phyloP scores from a whole-genome alignment of 2,329 filamentous ascomycete species.

The Fusarium equiseti region DNA sequence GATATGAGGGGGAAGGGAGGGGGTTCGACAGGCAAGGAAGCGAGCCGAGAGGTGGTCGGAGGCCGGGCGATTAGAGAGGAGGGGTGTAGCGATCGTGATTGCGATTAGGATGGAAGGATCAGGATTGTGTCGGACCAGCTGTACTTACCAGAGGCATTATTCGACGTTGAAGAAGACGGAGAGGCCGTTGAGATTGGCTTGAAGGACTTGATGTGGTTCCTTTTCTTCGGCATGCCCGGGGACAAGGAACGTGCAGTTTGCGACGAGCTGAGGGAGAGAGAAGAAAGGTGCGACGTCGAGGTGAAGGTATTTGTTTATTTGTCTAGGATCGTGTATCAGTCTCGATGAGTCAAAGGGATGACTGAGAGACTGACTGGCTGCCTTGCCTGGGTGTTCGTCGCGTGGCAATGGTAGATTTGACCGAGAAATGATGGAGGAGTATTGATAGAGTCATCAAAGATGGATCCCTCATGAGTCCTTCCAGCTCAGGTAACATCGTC shows the following conservation, averaged over 20 bases:
- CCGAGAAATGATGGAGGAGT: slow-evolving; percentile 17
- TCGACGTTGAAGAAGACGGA: slow-evolving; percentile 50
- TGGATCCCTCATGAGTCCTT: slow-evolving; percentile 24
- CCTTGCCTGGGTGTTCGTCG: slow-evolving; percentile 3
- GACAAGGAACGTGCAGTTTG: slow-evolving; percentile 29
- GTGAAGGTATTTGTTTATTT: slow-evolving; percentile 38
- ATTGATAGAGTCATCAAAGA: slow-evolving; percentile 36
- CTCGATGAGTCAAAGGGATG: slow-evolving; percentile 38
- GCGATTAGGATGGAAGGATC: neutral
- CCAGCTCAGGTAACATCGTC: slow-evolving; percentile 20
- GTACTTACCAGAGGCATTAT: slow-evolving; percentile 46
- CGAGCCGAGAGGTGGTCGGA: slow-evolving; percentile 44
- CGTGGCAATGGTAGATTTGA: slow-evolving; percentile 9
- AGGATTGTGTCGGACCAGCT: slow-evolving; percentile 10
- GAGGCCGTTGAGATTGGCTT: slow-evolving; percentile 70
- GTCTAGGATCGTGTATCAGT: slow-evolving; percentile 31
- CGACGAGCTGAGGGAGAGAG: slow-evolving; percentile 24
- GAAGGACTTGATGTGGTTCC: slow-evolving; percentile 66
- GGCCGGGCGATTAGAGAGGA: slow-evolving; percentile 26
- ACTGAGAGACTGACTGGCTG: slow-evolving; percentile 2
- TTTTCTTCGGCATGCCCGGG: slow-evolving; percentile 72
- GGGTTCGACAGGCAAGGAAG: slow-evolving; percentile 41
- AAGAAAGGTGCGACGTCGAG: slow-evolving; percentile 25
- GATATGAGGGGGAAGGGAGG: slow-evolving; percentile 29
- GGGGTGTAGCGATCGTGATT: slow-evolving; percentile 35